Evolutionary conservation across 2,329 filamentous ascomycete species (phyloP).

Genomic region (Fusarium keratoplasticum): DNA sequence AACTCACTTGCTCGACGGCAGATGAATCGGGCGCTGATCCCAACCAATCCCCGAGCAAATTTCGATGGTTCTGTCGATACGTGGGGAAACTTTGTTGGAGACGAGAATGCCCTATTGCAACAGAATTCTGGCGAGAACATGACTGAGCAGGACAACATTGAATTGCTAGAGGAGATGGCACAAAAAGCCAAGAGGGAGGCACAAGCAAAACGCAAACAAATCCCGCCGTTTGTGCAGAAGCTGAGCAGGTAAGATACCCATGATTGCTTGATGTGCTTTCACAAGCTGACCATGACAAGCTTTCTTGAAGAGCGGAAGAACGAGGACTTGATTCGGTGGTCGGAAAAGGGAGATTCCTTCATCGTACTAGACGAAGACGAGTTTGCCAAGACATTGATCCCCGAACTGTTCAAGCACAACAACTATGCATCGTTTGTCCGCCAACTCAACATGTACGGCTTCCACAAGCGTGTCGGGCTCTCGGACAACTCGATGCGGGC

Average conservation of each 20-base stretch:
- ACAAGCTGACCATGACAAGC: slow-evolving; percentile 60
- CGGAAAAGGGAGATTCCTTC: slow-evolving; percentile 95
- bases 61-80: slow-evolving; percentile 56
- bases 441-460: slow-evolving; percentile 97
- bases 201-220: slow-evolving; percentile 91
- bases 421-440: slow-evolving; percentile 97
- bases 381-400: slow-evolving; percentile 96
- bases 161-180: slow-evolving; percentile 83
- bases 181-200: slow-evolving; percentile 87
- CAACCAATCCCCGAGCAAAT: slow-evolving; percentile 52
- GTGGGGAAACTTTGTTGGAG: slow-evolving; percentile 57
- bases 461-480: slow-evolving; percentile 93
- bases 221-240: slow-evolving; percentile 98
- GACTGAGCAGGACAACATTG: slow-evolving; percentile 76
- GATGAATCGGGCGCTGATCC: slow-evolving; percentile 63
- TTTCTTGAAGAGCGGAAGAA: slow-evolving; percentile 95
- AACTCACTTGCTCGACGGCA: slow-evolving; percentile 65
- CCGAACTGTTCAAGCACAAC: slow-evolving; percentile 99
- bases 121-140: slow-evolving; percentile 50
- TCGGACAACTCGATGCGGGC: slow-evolving; percentile 98
- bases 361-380: slow-evolving; percentile 97
- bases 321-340: slow-evolving; percentile 96
- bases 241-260: slow-evolving; percentile 81
- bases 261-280: background rate
- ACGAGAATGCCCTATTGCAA: slow-evolving; percentile 53